Evolutionary conservation across 257 asterid genomes (phyloP).

Genomic region (Nicotiana tomentosiformis): DNA sequence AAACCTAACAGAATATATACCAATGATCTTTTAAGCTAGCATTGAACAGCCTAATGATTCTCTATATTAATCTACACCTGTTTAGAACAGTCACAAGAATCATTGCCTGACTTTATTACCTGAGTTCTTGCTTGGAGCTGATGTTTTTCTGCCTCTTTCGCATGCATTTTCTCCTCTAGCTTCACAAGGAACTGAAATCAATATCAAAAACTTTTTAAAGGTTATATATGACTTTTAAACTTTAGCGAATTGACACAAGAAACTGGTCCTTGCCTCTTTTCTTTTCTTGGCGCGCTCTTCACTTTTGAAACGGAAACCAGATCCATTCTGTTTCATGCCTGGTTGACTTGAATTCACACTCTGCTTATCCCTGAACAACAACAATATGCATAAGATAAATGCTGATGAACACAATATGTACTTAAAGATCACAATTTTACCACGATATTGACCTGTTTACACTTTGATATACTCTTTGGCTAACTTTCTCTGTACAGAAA

Average conservation of each 20-base stretch:
- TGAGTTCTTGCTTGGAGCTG: slow-evolving; percentile 37
- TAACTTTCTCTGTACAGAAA: slow-evolving; percentile 28
- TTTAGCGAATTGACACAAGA: not conserved
- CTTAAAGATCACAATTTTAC: not conserved
- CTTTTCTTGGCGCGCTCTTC: slow-evolving; percentile 46
- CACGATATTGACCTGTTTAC: slow-evolving; percentile 43
- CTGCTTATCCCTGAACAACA: slow-evolving; percentile 32
- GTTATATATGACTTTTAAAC: not conserved
- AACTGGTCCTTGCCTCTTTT: slow-evolving; percentile 43
- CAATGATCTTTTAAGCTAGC: not conserved
- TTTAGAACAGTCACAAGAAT: not conserved
- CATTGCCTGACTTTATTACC: slow-evolving; percentile 25
- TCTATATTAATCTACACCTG: not conserved
- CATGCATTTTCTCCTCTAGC: slow-evolving; percentile 41
- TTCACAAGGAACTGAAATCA: slow-evolving; percentile 18
- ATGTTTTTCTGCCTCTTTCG: slow-evolving; percentile 41
- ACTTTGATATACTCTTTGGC: slow-evolving; percentile 22
- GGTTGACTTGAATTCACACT: slow-evolving; percentile 21
- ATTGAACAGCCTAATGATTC: not conserved
- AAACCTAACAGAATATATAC: not conserved
- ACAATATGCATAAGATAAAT: slow-evolving; percentile 14
- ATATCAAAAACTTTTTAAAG: not conserved
- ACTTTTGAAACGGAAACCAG: slow-evolving; percentile 38
- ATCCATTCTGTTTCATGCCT: slow-evolving; percentile 30
- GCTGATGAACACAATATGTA: not conserved